Evolutionary conservation across 2,329 filamentous ascomycete species (phyloP).

Genomic region (Rosellinia necatrix): DNA sequence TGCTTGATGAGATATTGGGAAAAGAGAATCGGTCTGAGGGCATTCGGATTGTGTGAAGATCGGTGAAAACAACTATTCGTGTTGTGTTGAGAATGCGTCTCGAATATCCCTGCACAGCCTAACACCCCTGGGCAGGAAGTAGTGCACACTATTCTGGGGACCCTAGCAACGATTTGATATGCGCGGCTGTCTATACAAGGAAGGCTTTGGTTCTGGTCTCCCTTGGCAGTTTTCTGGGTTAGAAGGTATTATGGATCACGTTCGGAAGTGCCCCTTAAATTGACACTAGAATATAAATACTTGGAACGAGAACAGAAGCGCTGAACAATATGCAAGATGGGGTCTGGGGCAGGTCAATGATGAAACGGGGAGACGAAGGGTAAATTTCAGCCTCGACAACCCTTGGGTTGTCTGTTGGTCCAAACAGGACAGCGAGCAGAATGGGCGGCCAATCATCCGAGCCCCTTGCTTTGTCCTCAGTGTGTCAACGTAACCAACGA

Average conservation of each 20-base stretch:
- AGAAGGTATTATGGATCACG: conserved; percentile 23
- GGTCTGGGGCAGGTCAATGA: not conserved
- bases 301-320: conserved; percentile 1
- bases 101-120: conserved; percentile 39
- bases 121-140: conserved; percentile 24
- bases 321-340: not conserved
- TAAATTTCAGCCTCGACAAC: not conserved
- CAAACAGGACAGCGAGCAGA: conserved; percentile 1
- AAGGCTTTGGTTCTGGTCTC: conserved; percentile 28
- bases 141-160: conserved; percentile 7
- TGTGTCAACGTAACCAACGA: conserved; percentile 5
- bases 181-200: conserved; percentile 32
- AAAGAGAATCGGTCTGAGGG: conserved; percentile 38
- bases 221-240: conserved; percentile 32
- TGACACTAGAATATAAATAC: conserved; percentile 3
- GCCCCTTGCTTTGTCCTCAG: conserved; percentile 20
- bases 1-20: conserved; percentile 28
- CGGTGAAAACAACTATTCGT: conserved; percentile 38
- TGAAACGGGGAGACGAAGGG: conserved; percentile 7
- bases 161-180: conserved; percentile 36
- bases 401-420: conserved; percentile 4
- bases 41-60: conserved; percentile 37
- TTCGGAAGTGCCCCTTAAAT: too few relatives aligned
- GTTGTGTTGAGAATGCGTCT: conserved; percentile 49
- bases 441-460: conserved; percentile 18